Base-by-base conservation (phyloP, 208 protist species). In the Borovskyia barvae region DNA sequence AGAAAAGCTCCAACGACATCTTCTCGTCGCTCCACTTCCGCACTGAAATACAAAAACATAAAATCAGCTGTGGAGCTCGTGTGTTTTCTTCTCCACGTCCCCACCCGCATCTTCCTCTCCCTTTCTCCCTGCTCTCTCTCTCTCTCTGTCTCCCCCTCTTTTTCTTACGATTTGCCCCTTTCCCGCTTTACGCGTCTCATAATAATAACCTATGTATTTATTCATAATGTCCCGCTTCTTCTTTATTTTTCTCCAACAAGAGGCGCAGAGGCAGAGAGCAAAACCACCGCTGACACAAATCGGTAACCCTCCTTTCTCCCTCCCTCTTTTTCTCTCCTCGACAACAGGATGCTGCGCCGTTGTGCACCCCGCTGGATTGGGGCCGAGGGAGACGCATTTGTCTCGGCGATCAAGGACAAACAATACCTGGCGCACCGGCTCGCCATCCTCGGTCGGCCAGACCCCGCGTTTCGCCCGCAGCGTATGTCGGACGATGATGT, bases 381-480 rank as follows among this genome's bases (percentile, higher is more conserved):
- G 0, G 74, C 52, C 2, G 83, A 95, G 45, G 75, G 79, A 12
- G 72, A 77, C 35, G 71, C 72, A 46, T 92, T 92, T 40, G 62
- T 90, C 32, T 92, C 89, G 0, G 71, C 63, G n/a, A 82, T 95
- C 17, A 75, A 80, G 25, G 82, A 92, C 40, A 86, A 87, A 67
- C 65, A 56, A 33, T 95, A 93, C 60, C 77, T 95, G 5, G 75
- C 91, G 40, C 82, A 90, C 55, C 80, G 89, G n/a, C 82, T 95
- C 9, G 75, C 85, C 19, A 26, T 90, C 9, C 69, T 95, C 5
- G 89, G 89, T 14, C 90, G 91, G 55, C 47, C 50, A 12, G 89
- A 95, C 39, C 40, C 60, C 12, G 43, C 41, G 15, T 65, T 76
- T 24, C 61, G 64, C 47, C 68, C 72, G 8, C 53, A 67, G 36